Evolutionary conservation across 2,329 filamentous ascomycete species (phyloP), one percentile per base, ranked within the genome.

Genomic region (Colletotrichum chrysophilum): DNA sequence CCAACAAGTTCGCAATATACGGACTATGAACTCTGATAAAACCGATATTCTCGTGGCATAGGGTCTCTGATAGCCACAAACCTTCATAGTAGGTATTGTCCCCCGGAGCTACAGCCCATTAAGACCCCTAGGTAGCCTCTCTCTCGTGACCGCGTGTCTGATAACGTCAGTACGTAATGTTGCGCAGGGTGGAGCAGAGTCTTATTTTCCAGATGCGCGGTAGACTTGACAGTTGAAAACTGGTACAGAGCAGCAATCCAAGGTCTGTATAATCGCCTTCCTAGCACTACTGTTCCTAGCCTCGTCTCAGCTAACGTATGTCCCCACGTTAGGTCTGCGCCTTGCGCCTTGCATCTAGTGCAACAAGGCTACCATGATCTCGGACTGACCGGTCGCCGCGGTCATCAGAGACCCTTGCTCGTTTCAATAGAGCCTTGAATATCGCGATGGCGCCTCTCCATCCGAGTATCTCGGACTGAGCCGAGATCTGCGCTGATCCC

Each of bases 321-420:
- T 8, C 7, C 14, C 7, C 14, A 38, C 36, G 14, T 38, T 9
- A 38, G 4, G 14, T 38, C 36, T 38, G 36, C 36, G 36, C 36
- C 36, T 16, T 18, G 4, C 36, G 16, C 14, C 4, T 38, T 38
- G 4, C 36, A 38, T 18, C 36, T 38, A 38, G 36, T 38, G 36
- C 14, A 18, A 43, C 5, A 7, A n/a, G 38, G 38, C 5, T 43
- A 6, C 38, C 9, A n/a, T 3, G 1, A 5, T 43, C 9, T 43
- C 18, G 9, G 9, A n/a, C 9, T n/a, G 9, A 10, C 9, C 38
- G 18, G 36, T 38, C 7, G 18, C 38, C 38, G 38, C 1, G 9
- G 38, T 12, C 5, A 12, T 2, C 9, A 43, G 0, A 43, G 5
- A n/a, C 18, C 38, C 38, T 43, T 10, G 18, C 3, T n/a, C 0